Base-by-base conservation (phyloP, 2,329 filamentous ascomycete genomes). In the Penicillium polonicum region DNA sequence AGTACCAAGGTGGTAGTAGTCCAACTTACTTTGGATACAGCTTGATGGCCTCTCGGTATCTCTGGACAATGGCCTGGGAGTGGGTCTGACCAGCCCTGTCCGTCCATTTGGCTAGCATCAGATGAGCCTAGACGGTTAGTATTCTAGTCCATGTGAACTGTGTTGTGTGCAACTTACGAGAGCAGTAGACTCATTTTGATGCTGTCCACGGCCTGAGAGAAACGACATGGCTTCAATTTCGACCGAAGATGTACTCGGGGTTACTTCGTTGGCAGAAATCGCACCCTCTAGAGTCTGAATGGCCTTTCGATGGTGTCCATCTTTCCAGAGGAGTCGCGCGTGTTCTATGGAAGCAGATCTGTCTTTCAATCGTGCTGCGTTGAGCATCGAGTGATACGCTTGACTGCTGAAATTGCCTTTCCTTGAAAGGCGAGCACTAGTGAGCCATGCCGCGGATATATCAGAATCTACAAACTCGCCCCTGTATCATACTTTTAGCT, bases 101-200 rank as follows among this genome's bases (percentile, higher is more conserved):
- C 29, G 97, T 87, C 95, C 95, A 99, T 72, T 97, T 97, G 13
- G 94, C 94, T 27, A 97, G 84, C 36, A 97, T 81, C 9, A 99
- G 81, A 70, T 96, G 88, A 25, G 94, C 53, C 53, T 56, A 38
- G 9, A 21, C 5, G 9, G 7, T 56, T 31, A 56, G 38, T 25
- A 33, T 25, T 92, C 72, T 91, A 46, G 48, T 51, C 42, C 31
- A 53, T 48, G 33, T 51, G 31, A 31, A 29, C 44, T 54, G 6
- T 17, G 42, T 33, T 39, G 21, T 39, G 21, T 31, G 12, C 13
- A 13, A 58, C 66, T 41, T 71, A 77, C 78, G 57, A 72, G 76
- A n/a, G 79, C 78, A 41, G 72, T 76, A 41, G 80, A 71, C 58
- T 77, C 78, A 61, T 86, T 86, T 61, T 84, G 79, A 58, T 79